Evolutionary conservation across 805 yeast species (phyloP).

Genomic region (Priceomyces castillae): DNA sequence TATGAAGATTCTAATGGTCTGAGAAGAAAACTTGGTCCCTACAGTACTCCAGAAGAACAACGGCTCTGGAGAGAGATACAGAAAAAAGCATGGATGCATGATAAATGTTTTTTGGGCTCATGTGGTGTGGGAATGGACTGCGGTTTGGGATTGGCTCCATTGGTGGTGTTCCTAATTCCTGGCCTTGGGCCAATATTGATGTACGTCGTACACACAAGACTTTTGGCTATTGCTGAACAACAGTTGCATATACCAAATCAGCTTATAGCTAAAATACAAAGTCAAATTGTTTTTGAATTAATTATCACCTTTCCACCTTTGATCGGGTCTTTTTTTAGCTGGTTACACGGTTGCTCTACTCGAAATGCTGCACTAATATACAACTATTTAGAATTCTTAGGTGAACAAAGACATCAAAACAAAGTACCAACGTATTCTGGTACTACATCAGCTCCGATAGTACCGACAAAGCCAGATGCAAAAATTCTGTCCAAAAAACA

Average conservation of each 20-base stretch:
- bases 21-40: slow-evolving; percentile 59
- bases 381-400: slow-evolving; percentile 19
- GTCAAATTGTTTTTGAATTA: slow-evolving; percentile 72
- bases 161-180: slow-evolving; percentile 65
- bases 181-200: slow-evolving; percentile 80
- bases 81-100: slow-evolving; percentile 82
- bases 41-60: slow-evolving; percentile 50
- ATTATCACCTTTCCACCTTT: slow-evolving; percentile 76
- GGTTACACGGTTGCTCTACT: slow-evolving; percentile 85
- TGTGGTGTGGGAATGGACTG: slow-evolving; percentile 61
- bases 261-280: slow-evolving; percentile 66
- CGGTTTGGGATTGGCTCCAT: slow-evolving; percentile 77
- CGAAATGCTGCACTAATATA: slow-evolving; percentile 84
- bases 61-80: slow-evolving; percentile 73
- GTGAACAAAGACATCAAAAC: slow-evolving; percentile 18
- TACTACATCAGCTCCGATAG: slow-evolving; percentile 1
- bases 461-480: neutral
- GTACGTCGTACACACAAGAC: slow-evolving; percentile 73
- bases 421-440: slow-evolving; percentile 20
- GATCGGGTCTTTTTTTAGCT: slow-evolving; percentile 71
- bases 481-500: neutral
- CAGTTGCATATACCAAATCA: slow-evolving; percentile 55
- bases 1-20: slow-evolving; percentile 58
- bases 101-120: slow-evolving; percentile 77
- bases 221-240: slow-evolving; percentile 59